Conservation (phyloP, 148 eudicot species). For the Chenopodium formosanum region DNA sequence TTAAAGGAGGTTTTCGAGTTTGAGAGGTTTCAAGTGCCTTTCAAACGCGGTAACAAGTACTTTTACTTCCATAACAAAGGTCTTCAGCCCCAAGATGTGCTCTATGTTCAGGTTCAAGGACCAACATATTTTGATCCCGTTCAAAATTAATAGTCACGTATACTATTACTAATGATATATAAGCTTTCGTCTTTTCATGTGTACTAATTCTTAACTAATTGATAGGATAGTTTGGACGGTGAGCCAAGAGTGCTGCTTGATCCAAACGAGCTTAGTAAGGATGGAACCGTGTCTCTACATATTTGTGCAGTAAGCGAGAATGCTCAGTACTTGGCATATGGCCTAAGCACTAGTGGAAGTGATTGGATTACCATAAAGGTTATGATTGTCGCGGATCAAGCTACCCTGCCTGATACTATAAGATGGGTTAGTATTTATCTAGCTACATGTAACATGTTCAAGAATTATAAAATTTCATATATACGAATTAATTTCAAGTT, state of each 20-base stretch:
- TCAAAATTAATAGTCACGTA: neutral
- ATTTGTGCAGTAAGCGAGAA: constrained; percentile 65
- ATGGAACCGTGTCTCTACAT: constrained; percentile 72
- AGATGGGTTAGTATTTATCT: constrained; percentile 61
- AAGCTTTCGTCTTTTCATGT: neutral
- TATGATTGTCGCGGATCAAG: constrained; percentile 46
- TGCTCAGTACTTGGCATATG: constrained; percentile 80
- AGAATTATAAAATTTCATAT: too few relatives aligned
- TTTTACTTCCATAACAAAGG: constrained; percentile 88
- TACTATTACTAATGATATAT: too few relatives aligned
- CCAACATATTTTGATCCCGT: too few relatives aligned
- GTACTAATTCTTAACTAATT: neutral
- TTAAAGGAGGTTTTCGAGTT: constrained; percentile 60
- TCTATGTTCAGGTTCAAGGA: constrained; percentile 63
- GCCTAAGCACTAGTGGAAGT: constrained; percentile 80
- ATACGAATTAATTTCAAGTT: neutral
- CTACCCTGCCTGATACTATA: constrained; percentile 50
- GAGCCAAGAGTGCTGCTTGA: constrained; percentile 75
- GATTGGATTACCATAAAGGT: constrained; percentile 91
- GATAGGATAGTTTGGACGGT: constrained; percentile 69
- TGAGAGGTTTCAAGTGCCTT: constrained; percentile 67
- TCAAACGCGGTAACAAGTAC: constrained; percentile 58
- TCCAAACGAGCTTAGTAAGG: constrained; percentile 73
- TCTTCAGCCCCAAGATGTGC: constrained; percentile 69
- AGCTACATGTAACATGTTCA: neutral